Percentiles rank a stretch among this genome's conserved stretches.
Evolutionary conservation across 208 protist species (phyloP).

Genomic region (Leishmania turanica): DNA sequence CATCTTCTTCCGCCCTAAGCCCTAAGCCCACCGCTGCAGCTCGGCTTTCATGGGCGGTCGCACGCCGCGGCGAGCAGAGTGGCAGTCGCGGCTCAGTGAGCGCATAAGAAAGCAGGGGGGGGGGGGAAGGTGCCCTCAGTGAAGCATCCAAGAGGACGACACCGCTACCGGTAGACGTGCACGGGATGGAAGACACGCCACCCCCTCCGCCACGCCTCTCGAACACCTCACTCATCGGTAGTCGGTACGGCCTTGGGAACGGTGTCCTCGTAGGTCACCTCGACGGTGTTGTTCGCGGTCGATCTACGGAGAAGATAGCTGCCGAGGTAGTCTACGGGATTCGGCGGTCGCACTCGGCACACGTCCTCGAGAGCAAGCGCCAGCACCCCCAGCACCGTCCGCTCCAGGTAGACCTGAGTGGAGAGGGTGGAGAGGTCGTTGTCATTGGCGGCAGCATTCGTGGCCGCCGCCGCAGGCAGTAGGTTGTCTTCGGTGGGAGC

Average conservation of each 20-base stretch:
- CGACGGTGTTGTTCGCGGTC: constrained; percentile 57
- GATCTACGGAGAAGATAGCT: constrained; percentile 86
- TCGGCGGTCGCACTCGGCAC: constrained; percentile 86
- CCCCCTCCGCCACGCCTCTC: not conserved
- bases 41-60: not conserved
- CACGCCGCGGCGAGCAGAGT: not conserved
- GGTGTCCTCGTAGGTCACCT: constrained; percentile 67
- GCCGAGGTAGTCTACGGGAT: constrained; percentile 93
- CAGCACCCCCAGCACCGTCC: constrained; percentile 84
- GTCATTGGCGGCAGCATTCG: not conserved
- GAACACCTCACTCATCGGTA: not conserved
- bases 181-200: not conserved
- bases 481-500: not conserved
- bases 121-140: not conserved
- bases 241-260: constrained; percentile 29
- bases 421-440: constrained; percentile 18
- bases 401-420: constrained; percentile 86
- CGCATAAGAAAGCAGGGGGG: not conserved
- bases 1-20: not conserved
- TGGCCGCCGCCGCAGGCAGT: not conserved
- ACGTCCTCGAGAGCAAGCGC: constrained; percentile 88
- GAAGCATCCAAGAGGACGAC: not conserved
- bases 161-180: not conserved
- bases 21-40: not conserved
- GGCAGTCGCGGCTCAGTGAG: not conserved